Conservation (phyloP, 768 basidiomycete species). For the Gloeophyllum trabeum region DNA sequence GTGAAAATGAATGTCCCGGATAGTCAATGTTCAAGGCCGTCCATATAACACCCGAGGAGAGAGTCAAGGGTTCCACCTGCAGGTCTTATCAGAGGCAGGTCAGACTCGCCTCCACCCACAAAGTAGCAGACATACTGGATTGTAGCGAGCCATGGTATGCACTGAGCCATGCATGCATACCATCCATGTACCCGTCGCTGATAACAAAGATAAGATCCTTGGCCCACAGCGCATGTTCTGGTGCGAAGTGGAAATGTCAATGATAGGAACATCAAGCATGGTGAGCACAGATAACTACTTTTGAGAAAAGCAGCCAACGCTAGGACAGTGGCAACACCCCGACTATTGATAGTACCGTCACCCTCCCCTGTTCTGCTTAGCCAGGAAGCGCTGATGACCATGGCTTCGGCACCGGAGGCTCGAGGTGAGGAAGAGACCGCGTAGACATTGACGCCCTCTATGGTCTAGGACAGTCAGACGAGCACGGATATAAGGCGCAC, state of each 20-base stretch:
- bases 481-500: slow-evolving; percentile 1
- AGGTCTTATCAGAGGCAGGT: slow-evolving; percentile 36
- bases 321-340: slow-evolving; percentile 80
- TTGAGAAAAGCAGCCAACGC: slow-evolving; percentile 78
- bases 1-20: slow-evolving; percentile 92
- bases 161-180: slow-evolving; percentile 87
- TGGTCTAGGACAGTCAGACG: slow-evolving; percentile 23
- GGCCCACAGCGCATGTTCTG: slow-evolving; percentile 87
- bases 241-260: slow-evolving; percentile 1
- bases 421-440: slow-evolving; percentile 76
- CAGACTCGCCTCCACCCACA: not conserved
- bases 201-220: slow-evolving; percentile 89
- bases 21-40: slow-evolving; percentile 92
- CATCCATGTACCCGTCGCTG: slow-evolving; percentile 81
- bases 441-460: slow-evolving; percentile 72
- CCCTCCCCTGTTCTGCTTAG: slow-evolving; percentile 52
- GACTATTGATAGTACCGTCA: slow-evolving; percentile 55
- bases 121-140: slow-evolving; percentile 35
- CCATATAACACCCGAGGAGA: slow-evolving; percentile 88
- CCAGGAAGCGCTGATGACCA: slow-evolving; percentile 91
- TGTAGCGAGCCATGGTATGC: slow-evolving; percentile 67
- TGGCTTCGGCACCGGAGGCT: slow-evolving; percentile 87
- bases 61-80: slow-evolving; percentile 43
- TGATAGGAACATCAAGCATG: not conserved
- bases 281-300: slow-evolving; percentile 32